Evolutionary conservation across 768 basidiomycete species (phyloP).

Genomic region (Xerocomellus dryophilus): DNA sequence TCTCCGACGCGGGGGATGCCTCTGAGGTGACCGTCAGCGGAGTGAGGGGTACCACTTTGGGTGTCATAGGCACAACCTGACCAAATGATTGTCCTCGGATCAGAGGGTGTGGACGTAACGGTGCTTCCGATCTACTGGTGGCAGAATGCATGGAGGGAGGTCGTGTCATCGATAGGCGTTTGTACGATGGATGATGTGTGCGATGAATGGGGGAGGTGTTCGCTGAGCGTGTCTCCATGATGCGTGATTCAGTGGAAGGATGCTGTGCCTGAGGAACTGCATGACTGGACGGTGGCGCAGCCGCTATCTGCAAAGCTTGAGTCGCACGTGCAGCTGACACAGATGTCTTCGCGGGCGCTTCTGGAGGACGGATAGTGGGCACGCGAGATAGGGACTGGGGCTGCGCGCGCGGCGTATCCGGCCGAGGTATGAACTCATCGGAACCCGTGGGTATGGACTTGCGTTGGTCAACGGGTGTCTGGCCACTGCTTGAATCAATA

Average conservation of each 20-base stretch:
- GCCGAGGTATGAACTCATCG: constrained; percentile 21
- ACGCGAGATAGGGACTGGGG: constrained; percentile 34
- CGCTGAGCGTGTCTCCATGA: constrained; percentile 36
- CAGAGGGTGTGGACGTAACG: constrained; percentile 68
- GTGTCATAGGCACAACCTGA: constrained; percentile 31
- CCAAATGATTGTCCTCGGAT: constrained; percentile 73
- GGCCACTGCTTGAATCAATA: constrained; percentile 42
- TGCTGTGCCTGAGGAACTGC: constrained; percentile 15
- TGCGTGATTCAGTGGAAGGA: constrained; percentile 18
- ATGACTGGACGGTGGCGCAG: constrained; percentile 15
- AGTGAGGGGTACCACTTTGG: constrained; percentile 49
- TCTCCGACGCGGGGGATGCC: constrained; percentile 40
- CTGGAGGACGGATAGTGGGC: constrained; percentile 31
- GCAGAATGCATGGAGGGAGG: constrained; percentile 64
- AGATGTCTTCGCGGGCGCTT: constrained; percentile 17
- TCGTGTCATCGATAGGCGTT: constrained; percentile 47
- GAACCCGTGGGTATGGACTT: constrained; percentile 11
- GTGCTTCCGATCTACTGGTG: constrained; percentile 35
- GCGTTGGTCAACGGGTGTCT: constrained; percentile 31
- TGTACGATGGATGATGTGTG: constrained; percentile 35
- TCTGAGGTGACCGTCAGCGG: constrained; percentile 62
- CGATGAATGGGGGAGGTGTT: constrained; percentile 39
- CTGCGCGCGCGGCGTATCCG: constrained; percentile 33
- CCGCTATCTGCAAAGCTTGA: constrained; percentile 8
- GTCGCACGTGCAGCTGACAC: constrained; percentile 19